Evolutionary conservation across 768 basidiomycete species (phyloP), one percentile per base, ranked within the genome.

Genomic region (Boletus insuetus): DNA sequence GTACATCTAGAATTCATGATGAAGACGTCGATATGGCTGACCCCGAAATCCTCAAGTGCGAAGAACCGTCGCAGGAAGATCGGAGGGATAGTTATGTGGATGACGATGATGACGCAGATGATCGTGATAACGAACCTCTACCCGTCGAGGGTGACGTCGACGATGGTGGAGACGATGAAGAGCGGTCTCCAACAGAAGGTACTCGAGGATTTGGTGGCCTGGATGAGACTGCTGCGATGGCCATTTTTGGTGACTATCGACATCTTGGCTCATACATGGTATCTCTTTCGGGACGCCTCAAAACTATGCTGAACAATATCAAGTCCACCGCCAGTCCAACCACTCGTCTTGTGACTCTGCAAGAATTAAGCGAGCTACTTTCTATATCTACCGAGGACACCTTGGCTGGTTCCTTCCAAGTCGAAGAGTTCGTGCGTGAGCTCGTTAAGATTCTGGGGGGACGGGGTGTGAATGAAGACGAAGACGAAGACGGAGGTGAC

Each of bases 341-440:
- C 0, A 89, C 86, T 39, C 87, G 94, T 46, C 82, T 98, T 29
- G 75, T 93, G 42, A 94, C 95, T 6, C 76, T 99, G 29, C 94
- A 98, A 67, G 96, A 99, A 65, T 81, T 97, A 49, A 94, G 91
- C 74, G 96, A 98, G 69, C 72, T 98, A 34, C 83, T 99, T 53
- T 91, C 91, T 57, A 95, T 98, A 74, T 93, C 92, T 72, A 98
- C 94, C 3, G 96, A 98, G 74, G 97, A 99, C 69, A 98, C 94
- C 8, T 77, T 99, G 44, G 90, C 92, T 10, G 94, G 94, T 40
- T 95, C 91, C n/a, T 96, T 99, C 75, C 91, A 89, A 59, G 87
- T 95, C 20, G 94, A 96, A 63, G 82, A 86, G 35, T 98, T 92
- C 68, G 91, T 95, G 31, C 84, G 87, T 62, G 96, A 97, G 69